Base-by-base conservation (phyloP, 805 yeast genomes). In the Candida patagonica region DNA sequence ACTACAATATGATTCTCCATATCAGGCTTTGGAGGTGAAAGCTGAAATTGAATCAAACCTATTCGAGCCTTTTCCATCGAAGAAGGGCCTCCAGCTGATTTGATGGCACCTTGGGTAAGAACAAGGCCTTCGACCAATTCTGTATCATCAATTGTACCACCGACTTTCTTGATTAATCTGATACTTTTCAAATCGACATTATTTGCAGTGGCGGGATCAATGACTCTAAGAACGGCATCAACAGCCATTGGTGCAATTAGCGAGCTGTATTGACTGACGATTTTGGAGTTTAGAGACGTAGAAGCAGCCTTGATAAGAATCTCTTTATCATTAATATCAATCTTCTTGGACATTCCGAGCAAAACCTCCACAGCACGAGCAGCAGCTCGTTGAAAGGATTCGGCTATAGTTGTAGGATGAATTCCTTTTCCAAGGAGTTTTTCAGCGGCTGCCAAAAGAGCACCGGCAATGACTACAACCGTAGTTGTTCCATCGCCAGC, bases 401-500 rank as follows among this genome's bases (percentile, higher is more conserved):
- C 98, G 2, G 96, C 87, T 55, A 92, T 86, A 40, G 87, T 74
- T 3, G 95, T 84, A 42, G 99, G 99, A 62, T 92, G 98, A 52
- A 92, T 86, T 2, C 70, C 97, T 60, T 83, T 85, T 50, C 76
- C 78, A 53, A 92, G 72, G 44, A 92, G 69, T 59, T 80, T 80
- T 53, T 92, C 98, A 41, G 97, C 95, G 13, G 98, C 98, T 23
- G 89, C 95, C 41, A 92, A 68, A 36, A 92, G 65, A 4, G 96
- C 89, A 26, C 98, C 99, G 5, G 96, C 85, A 46, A 92, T 70
- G 41, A 92, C 89, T 22, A 94, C 98, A 24, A 92, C 98, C 2
- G 96, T 80, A 0, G 99, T 92, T 25, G 99, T 92, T 48, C 99
- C 99, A 60, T 92, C 99, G 41, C 99, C 99, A n/a, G 97, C 98